A percentile compares a stretch with the other conserved stretches of the same genome.
These are phyloP conservation scores for Phialophora expanda DNA, from an alignment of 2,329 filamentous ascomycete species.

Conservation along the genomic window DNA sequence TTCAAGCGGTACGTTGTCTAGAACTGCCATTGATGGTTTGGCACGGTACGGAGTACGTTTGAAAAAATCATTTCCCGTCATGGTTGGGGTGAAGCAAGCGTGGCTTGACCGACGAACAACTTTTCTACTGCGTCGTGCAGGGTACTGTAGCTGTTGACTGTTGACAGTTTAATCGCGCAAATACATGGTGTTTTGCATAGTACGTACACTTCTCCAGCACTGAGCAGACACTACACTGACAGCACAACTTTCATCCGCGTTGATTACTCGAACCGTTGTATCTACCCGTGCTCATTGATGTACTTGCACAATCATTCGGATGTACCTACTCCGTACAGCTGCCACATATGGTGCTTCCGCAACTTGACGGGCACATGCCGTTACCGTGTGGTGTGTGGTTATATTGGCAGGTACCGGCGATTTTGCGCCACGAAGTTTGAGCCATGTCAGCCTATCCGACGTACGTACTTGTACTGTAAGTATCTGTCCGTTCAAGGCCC, in stretches of 20 bases:
- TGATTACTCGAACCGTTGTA: background rate
- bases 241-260: background rate
- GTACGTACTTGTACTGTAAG: background rate
- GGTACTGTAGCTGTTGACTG: background rate
- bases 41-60: background rate
- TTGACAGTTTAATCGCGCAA: background rate
- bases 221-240: background rate
- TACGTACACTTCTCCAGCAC: no score
- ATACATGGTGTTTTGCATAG: no score
- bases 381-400: background rate
- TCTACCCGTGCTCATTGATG: background rate
- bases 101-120: background rate
- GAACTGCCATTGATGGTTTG: background rate
- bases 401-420: slow-evolving; percentile 1
- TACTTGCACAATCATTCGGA: background rate
- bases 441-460: background rate
- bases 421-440: background rate
- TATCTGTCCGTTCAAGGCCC: background rate
- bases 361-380: background rate
- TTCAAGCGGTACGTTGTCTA: background rate
- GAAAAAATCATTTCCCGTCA: background rate
- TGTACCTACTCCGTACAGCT: background rate
- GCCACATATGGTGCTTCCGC: background rate
- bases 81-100: background rate
- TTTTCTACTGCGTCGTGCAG: background rate